Percentiles rank a stretch among this genome's conserved stretches.
Conservation (phyloP, 163 green algal species). For the Coccomyxa subellipsoidea region DNA sequence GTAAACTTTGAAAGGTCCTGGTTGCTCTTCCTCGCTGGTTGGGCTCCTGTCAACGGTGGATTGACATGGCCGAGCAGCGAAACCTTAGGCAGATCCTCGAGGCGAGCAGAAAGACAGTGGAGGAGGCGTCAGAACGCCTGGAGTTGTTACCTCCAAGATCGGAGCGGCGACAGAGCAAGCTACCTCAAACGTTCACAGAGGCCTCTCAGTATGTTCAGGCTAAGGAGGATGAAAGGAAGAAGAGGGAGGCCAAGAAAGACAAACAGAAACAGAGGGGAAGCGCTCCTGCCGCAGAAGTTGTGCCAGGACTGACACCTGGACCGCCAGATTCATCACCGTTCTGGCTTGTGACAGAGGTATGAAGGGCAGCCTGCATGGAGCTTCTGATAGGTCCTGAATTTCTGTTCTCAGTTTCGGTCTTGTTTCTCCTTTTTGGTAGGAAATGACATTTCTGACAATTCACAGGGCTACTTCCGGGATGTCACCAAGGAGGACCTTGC, state of each 20-base stretch:
- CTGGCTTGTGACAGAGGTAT: slow-evolving; percentile 51
- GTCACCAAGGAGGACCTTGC: slow-evolving; percentile 63
- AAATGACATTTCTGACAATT: neutral
- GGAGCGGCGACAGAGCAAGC: neutral
- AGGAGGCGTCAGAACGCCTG: neutral
- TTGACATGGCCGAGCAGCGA: neutral
- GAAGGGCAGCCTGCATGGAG: neutral
- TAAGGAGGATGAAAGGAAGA: slow-evolving; percentile 51
- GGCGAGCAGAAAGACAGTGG: slow-evolving; percentile 7
- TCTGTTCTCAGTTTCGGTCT: too few relatives aligned
- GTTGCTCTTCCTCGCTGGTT: neutral
- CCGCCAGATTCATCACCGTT: slow-evolving; percentile 42
- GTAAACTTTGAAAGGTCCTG: neutral
- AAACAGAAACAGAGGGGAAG: slow-evolving; percentile 41
- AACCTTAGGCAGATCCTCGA: slow-evolving; percentile 1
- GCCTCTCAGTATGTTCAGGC: slow-evolving; percentile 43
- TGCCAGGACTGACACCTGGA: slow-evolving; percentile 31
- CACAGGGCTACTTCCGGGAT: slow-evolving; percentile 74
- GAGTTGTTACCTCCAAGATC: neutral
- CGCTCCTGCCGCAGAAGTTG: slow-evolving; percentile 19
- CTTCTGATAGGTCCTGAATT: neutral
- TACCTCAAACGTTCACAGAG: slow-evolving; percentile 41
- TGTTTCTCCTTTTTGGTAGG: neutral
- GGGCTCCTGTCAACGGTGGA: neutral
- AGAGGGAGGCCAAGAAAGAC: slow-evolving; percentile 32